A percentile compares a stretch with the other conserved stretches of the same genome.
These are phyloP conservation scores for Globisporangium uncinulatum DNA, from an alignment of 352 stramenopile genomes.

Conservation along the genomic window DNA sequence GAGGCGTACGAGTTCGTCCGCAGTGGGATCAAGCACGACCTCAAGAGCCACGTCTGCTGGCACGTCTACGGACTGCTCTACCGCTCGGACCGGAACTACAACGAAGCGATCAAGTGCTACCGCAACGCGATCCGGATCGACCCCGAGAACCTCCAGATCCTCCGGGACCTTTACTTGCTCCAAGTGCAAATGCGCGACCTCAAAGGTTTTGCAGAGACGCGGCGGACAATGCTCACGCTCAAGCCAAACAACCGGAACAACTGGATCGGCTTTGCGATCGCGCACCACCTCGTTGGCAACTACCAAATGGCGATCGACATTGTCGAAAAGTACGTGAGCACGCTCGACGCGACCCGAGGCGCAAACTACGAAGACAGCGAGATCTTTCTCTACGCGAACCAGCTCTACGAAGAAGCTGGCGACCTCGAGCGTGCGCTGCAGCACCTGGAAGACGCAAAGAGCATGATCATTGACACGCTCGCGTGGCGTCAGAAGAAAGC, in stretches of 20 bases:
- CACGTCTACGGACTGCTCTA: conserved; percentile 98
- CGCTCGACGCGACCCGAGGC: conserved; percentile 52
- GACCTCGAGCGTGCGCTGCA: conserved; percentile 77
- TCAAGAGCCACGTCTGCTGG: conserved; percentile 97
- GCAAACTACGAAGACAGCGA: conserved; percentile 94
- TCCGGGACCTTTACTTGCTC: conserved; percentile 94
- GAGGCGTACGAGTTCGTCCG: conserved; percentile 97
- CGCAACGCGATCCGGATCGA: conserved; percentile 96
- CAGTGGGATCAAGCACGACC: conserved; percentile 89
- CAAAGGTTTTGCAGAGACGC: conserved; percentile 92
- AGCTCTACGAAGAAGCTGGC: conserved; percentile 89
- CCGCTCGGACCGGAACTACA: conserved; percentile 95
- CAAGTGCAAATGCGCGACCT: conserved; percentile 92
- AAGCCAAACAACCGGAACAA: conserved; percentile 94
- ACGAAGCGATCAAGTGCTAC: conserved; percentile 98
- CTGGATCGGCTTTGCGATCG: conserved; percentile 97
- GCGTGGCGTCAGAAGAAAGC: conserved; percentile 75
- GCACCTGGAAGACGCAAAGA: conserved; percentile 82
- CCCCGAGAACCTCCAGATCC: conserved; percentile 96
- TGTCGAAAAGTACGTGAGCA: conserved; percentile 95
- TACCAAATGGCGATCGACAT: conserved; percentile 91
- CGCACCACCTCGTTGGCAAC: conserved; percentile 93
- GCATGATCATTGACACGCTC: conserved; percentile 67
- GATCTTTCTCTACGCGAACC: conserved; percentile 95
- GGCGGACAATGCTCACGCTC: conserved; percentile 90